These are phyloP conservation scores for Hibiscus syriacus DNA, from an alignment of 345 rosid genomes.

Conservation along the genomic window DNA sequence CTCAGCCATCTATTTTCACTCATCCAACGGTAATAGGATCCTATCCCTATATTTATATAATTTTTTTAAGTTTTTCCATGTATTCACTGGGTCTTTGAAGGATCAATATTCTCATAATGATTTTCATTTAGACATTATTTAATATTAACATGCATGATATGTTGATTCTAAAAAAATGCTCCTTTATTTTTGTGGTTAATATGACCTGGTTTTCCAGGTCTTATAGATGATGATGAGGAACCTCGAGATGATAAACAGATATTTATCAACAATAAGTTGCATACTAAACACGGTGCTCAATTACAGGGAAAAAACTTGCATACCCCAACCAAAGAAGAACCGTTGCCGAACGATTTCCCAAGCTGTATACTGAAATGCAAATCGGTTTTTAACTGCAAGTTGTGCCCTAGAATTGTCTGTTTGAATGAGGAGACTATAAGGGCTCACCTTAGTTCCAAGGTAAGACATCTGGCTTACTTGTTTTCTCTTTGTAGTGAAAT, in stretches of 20 bases:
- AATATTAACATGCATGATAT: not conserved
- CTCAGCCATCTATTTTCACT: no score
- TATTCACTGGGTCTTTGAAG: not conserved
- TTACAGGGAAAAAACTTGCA: conserved; percentile 8
- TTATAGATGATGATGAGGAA: conserved; percentile 33
- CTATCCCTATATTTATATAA: no score
- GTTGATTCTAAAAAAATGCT: not conserved
- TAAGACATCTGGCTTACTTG: conserved; percentile 11
- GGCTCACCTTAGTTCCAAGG: conserved; percentile 82
- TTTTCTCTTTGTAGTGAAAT: not conserved
- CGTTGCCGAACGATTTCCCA: conserved; percentile 36
- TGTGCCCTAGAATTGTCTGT: conserved; percentile 67
- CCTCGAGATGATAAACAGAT: conserved; percentile 25
- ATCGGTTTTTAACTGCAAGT: conserved; percentile 74
- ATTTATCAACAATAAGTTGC: conserved; percentile 11
- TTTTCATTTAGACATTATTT: not conserved
- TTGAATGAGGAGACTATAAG: conserved; percentile 60
- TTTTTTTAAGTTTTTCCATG: not conserved
- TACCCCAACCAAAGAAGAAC: conserved; percentile 16
- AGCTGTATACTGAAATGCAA: conserved; percentile 57
- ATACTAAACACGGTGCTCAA: conserved; percentile 10
- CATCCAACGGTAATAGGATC: no score
- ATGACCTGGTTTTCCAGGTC: conserved; percentile 25
- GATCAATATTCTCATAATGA: not conserved
- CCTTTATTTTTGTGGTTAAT: conserved; percentile 12